Conservation (phyloP, 768 basidiomycete species). For the Tricholoma sp. region DNA sequence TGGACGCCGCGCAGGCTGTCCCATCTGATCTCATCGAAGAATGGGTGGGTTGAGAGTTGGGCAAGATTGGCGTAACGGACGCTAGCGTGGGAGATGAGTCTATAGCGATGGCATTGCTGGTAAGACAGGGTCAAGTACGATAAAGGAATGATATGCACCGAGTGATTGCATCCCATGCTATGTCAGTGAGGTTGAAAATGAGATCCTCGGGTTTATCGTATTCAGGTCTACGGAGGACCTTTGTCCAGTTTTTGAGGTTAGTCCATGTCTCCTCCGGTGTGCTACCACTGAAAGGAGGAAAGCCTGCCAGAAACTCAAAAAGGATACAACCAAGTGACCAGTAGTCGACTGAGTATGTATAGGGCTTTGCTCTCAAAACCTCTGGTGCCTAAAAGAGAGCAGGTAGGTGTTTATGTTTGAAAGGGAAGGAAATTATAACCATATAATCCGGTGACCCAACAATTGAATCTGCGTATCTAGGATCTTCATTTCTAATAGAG, state of each 20-base stretch:
- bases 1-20: conserved; percentile 65
- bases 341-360: conserved; percentile 94
- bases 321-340: conserved; percentile 99
- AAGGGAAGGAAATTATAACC: conserved; percentile 33
- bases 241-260: conserved; percentile 96
- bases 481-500: conserved; percentile 84
- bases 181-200: conserved; percentile 91
- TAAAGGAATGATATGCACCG: conserved; percentile 39
- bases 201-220: conserved; percentile 95
- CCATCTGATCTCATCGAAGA: conserved; percentile 79
- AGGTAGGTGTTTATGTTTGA: background rate
- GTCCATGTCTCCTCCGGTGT: conserved; percentile 99
- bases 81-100: conserved; percentile 84
- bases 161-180: conserved; percentile 93
- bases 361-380: conserved; percentile 90
- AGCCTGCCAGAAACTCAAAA: conserved; percentile 95
- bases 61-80: conserved; percentile 70
- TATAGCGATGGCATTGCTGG: conserved; percentile 20
- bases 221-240: conserved; percentile 85
- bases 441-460: conserved; percentile 99
- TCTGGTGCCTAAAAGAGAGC: conserved; percentile 56
- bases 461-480: conserved; percentile 93
- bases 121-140: background rate
- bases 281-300: conserved; percentile 95
- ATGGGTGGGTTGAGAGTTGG: conserved; percentile 73